Conservation (phyloP, 257 asterid species). For the Avicennia marina region DNA sequence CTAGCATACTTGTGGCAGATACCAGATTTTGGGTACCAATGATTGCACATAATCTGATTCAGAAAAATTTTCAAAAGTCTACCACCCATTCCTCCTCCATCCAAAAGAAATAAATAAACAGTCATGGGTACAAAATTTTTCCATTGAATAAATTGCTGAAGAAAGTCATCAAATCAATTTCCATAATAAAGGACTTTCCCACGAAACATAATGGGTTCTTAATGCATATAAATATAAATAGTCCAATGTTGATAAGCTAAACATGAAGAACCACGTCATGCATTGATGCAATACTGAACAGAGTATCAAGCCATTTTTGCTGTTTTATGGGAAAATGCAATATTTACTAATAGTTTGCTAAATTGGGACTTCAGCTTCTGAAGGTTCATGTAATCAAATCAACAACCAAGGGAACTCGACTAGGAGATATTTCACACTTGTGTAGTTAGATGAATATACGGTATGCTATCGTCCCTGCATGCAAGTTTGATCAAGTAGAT, state of each 20-base stretch:
- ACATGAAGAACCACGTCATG: neutral
- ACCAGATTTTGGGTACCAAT: neutral
- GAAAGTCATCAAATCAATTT: neutral
- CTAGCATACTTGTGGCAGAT: too few species aligned
- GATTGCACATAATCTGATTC: neutral
- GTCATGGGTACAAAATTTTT: neutral
- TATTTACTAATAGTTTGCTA: neutral
- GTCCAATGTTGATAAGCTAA: neutral
- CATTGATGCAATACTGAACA: neutral
- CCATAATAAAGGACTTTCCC: slow-evolving; percentile 4
- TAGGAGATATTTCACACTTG: neutral
- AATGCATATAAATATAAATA: neutral
- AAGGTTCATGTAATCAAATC: neutral
- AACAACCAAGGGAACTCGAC: neutral
- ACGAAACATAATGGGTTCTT: slow-evolving; percentile 7
- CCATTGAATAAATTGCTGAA: slow-evolving; percentile 6
- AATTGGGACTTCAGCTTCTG: slow-evolving; percentile 3
- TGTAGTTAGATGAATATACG: neutral
- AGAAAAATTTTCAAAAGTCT: neutral
- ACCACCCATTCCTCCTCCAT: neutral
- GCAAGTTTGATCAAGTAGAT: neutral
- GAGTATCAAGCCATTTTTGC: neutral
- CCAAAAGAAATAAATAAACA: neutral
- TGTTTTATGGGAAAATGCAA: neutral
- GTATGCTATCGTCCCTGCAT: neutral